Evolutionary conservation across 148 eudicot species (phyloP).

Genomic region (Suaeda aralocaspica): DNA sequence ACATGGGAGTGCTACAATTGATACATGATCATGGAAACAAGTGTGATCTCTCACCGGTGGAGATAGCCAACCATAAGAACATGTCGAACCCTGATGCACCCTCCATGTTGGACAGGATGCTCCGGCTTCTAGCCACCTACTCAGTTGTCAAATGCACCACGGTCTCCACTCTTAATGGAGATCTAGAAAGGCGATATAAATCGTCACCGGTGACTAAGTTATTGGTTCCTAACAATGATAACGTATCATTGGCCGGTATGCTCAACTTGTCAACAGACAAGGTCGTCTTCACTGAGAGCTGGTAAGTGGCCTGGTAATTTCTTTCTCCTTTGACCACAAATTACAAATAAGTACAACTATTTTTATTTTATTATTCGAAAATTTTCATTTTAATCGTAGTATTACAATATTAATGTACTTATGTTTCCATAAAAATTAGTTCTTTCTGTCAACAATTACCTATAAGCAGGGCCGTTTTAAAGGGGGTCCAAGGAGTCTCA

Average conservation of each 20-base stretch:
- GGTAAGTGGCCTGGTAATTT: background rate
- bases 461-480: too few relatives aligned
- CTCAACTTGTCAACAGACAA: background rate
- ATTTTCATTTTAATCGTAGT: too few relatives aligned
- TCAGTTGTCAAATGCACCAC: conserved; percentile 33
- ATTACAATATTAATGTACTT: too few relatives aligned
- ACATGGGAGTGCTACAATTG: conserved; percentile 8
- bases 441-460: too few relatives aligned
- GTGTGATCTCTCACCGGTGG: conserved; percentile 40
- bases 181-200: conserved; percentile 44
- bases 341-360: too few relatives aligned
- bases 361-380: too few relatives aligned
- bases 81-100: conserved; percentile 7
- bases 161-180: conserved; percentile 21
- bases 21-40: conserved; percentile 3
- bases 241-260: conserved; percentile 15
- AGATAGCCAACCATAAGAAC: conserved; percentile 41
- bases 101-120: conserved; percentile 50
- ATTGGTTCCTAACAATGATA: conserved; percentile 37
- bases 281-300: conserved; percentile 6
- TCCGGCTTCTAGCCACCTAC: conserved; percentile 48
- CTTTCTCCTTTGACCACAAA: too few relatives aligned
- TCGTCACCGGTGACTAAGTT: conserved; percentile 47
- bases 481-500: too few relatives aligned
- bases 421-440: too few relatives aligned